Base-by-base conservation (phyloP, 768 basidiomycete species). In the Tubosaeta sp. region DNA sequence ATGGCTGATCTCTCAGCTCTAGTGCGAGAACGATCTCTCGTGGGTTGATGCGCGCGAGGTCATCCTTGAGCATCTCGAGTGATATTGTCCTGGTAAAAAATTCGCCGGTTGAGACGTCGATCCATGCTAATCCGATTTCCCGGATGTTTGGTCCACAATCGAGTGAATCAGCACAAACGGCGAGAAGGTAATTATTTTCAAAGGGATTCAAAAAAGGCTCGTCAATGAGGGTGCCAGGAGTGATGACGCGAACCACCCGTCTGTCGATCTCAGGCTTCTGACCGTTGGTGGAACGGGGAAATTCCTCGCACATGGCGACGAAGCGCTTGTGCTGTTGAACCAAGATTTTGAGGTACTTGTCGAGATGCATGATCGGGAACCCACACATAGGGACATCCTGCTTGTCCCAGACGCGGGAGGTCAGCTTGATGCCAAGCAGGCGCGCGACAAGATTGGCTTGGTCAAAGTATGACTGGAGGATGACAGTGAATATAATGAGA, bases 281-380 rank as follows among this genome's bases (percentile, higher is more conserved):
- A 10, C 82, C 83, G 1, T 69, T 50, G 8, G 72, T 66, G 45
- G 72, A 68, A 6, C 74, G 76, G 43, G 80, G 82, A 66, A 91
- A 94, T 67, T 98, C 95, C 68, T 98, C 95, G 64, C 95, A 95
- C 70, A 97, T 76, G 31, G 95, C 94, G 12, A 97, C 93, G 59
- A 89, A 93, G 22, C 84, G 84, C 44, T 83, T 84, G 55, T 91
- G 78, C 55, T 86, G 80, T 65, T 92, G 87, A 6, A 98, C 86
- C 33, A 97, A 75, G 16, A 84, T 74, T 68, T 91, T 95, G 65
- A 97, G 78, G 69, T 95, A 78, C 64, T 88, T 92, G 73, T 91
- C 86, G 35, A 95, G 78, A 57, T 95, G 88, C 56, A 79, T 66
- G 25, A 93, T 70, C 0, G 95, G 95, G 69, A 98, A 98, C 17